Base-by-base conservation (phyloP, 495 filamentous ascomycete genomes). In the Penicillium turbatum region DNA sequence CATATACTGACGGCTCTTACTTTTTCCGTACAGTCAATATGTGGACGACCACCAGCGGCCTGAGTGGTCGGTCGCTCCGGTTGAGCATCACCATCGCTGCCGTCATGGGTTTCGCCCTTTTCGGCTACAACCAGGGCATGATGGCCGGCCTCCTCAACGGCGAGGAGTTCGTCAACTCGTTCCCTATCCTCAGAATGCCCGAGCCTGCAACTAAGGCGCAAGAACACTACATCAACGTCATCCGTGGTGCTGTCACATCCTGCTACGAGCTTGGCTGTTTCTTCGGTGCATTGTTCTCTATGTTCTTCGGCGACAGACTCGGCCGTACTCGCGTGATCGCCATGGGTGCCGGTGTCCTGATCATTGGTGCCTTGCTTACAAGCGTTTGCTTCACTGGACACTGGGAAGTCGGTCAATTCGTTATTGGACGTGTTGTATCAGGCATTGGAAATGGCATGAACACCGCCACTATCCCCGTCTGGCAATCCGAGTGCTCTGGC, bases 231-330 rank as follows among this genome's bases (percentile, higher is more conserved):
- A 45, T 65, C 53, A 40, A 61, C 37, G 61, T 64, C 19, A 49
- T 61, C 38, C 61, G 58, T n/a, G 61, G 61, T 61, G 71, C 21
- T 49, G 60, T 92, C 17, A 91, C 88, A 1, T 81, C 89, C 3
- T 88, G 90, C 56, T 93, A 92, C 68, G 87, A 91, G 59, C 76
- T 92, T 24, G 89, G 74, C 19, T 92, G 89, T 68, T 74, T 92
- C 42, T 70, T 85, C 27, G 89, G 89, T 34, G 87, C 89, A 38
- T 79, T 91, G 56, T 82, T 86, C 59, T 84, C 87, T 35, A 75
- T 92, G 16, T 62, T 67, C 30, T 78, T 78, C 51, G 89, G 88
- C 44, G 87, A 93, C 57, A 56, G 73, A 2, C 71, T 90, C 17
- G 89, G 89, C 7, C 75, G 89, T 37, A 75, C 84, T n/a, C 79